These are phyloP conservation scores for Wickerhamiella allomyrinae DNA, from an alignment of 805 yeast species.

Conservation along the genomic window DNA sequence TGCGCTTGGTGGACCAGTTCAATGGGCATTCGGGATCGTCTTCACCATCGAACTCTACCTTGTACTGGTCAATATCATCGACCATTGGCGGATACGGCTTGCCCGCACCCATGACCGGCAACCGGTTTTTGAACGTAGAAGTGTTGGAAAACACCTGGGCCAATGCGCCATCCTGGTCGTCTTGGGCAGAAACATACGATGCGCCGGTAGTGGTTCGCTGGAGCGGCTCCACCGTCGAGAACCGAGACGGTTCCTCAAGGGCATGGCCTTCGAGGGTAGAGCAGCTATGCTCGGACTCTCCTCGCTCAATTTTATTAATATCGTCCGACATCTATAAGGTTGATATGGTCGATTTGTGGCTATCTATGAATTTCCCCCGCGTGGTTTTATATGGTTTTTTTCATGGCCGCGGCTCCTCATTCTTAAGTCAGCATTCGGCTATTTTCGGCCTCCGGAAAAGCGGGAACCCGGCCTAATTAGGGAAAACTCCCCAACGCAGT, in stretches of 20 bases:
- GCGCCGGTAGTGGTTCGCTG: background rate
- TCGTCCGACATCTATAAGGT: background rate
- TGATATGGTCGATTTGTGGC: no score
- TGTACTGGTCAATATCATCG: conserved; percentile 27
- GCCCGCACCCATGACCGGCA: background rate
- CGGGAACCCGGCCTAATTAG: no score
- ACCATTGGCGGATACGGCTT: conserved; percentile 1
- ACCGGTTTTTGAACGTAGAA: background rate
- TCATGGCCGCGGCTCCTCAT: no score
- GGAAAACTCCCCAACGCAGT: no score
- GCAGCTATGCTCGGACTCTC: background rate
- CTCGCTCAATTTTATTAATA: background rate
- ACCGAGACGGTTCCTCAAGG: background rate
- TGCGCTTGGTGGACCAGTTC: conserved; percentile 48
- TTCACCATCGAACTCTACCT: conserved; percentile 64
- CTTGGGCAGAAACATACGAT: background rate
- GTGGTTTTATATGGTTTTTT: no score
- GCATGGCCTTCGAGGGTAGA: background rate
- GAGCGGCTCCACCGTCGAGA: background rate
- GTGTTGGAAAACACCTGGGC: background rate
- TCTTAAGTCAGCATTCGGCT: no score
- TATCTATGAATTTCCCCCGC: no score
- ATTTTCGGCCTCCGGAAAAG: no score
- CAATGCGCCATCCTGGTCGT: background rate
- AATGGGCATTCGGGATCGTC: conserved; percentile 70